phyloP scores from a whole-genome alignment of 805 yeast genomes.

The Kluyveromyces dobzhanskii region DNA sequence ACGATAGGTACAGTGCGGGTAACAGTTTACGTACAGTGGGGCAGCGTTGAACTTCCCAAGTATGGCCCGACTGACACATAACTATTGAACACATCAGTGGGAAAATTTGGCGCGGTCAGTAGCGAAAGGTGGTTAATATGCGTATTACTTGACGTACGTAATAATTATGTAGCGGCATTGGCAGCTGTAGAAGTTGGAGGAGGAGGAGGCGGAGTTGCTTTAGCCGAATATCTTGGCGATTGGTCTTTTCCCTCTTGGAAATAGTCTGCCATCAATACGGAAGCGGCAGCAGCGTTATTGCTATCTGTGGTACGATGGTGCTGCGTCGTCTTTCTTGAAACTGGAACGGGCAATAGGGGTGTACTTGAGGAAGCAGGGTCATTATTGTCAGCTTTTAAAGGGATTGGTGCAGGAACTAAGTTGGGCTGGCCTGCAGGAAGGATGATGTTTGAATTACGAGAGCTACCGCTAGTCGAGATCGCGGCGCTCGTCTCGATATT shows the following conservation, averaged over 20 bases:
- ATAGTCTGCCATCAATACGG: slow-evolving; percentile 20
- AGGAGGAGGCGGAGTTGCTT: slow-evolving; percentile 6
- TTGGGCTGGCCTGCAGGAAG: slow-evolving; percentile 2
- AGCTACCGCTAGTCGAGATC: slow-evolving; percentile 3
- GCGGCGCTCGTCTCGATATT: neutral
- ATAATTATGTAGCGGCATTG: neutral
- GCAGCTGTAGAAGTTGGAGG: slow-evolving; percentile 1
- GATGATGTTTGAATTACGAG: neutral
- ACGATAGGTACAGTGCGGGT: too few relatives aligned
- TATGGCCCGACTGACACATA: too few relatives aligned
- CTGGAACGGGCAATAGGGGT: slow-evolving; percentile 6
- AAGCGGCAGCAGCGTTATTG: slow-evolving; percentile 7
- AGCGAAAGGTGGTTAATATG: too few relatives aligned
- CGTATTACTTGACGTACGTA: too few relatives aligned
- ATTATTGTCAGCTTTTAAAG: neutral
- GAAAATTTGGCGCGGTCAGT: too few relatives aligned
- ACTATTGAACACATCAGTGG: too few relatives aligned
- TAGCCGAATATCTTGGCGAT: slow-evolving; percentile 4
- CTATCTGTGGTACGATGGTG: neutral
- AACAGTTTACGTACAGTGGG: too few relatives aligned
- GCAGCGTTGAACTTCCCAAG: too few relatives aligned
- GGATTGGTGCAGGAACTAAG: neutral
- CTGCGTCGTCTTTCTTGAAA: slow-evolving; percentile 11
- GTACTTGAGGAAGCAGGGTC: slow-evolving; percentile 3
- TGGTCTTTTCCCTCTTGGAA: slow-evolving; percentile 28